phyloP scores from a whole-genome alignment of 2,329 filamentous ascomycete genomes.

The Dactylellina drechsleri region DNA sequence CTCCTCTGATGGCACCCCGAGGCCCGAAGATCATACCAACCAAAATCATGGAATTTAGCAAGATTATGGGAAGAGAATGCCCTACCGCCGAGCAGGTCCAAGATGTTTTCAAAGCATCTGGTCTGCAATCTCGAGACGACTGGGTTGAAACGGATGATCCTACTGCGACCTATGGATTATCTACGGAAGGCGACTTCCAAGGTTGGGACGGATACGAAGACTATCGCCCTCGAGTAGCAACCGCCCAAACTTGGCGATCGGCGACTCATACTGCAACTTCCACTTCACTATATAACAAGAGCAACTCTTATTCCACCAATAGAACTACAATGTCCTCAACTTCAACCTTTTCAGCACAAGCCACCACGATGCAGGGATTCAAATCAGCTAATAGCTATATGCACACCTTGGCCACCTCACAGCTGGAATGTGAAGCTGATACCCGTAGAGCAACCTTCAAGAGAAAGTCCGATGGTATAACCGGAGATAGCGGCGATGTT shows the following conservation, averaged over 20 bases:
- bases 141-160: conserved; percentile 42
- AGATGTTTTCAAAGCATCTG: conserved; percentile 46
- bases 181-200: conserved; percentile 16
- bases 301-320: conserved; percentile 39
- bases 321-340: conserved; percentile 33
- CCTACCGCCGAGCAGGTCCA: conserved; percentile 54
- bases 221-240: conserved; percentile 13
- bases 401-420: conserved; percentile 59
- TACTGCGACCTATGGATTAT: conserved; percentile 10
- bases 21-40: conserved; percentile 59
- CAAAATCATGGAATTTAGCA: conserved; percentile 56
- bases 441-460: conserved; percentile 28
- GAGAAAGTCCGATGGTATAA: conserved; percentile 47
- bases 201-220: conserved; percentile 23
- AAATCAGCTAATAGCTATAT: conserved; percentile 57
- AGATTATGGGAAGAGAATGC: conserved; percentile 56
- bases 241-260: conserved; percentile 11
- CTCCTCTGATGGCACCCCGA: conserved; percentile 61
- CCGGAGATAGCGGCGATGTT: conserved; percentile 25
- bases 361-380: conserved; percentile 56
- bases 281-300: conserved; percentile 40
- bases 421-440: conserved; percentile 57
- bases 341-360: conserved; percentile 22
- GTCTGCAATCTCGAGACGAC: conserved; percentile 43
- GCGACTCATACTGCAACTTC: conserved; percentile 12